Evolutionary conservation across 805 yeast genomes (phyloP), one percentile per base, ranked within the genome.

Genomic region (Saturnispora hagleri): DNA sequence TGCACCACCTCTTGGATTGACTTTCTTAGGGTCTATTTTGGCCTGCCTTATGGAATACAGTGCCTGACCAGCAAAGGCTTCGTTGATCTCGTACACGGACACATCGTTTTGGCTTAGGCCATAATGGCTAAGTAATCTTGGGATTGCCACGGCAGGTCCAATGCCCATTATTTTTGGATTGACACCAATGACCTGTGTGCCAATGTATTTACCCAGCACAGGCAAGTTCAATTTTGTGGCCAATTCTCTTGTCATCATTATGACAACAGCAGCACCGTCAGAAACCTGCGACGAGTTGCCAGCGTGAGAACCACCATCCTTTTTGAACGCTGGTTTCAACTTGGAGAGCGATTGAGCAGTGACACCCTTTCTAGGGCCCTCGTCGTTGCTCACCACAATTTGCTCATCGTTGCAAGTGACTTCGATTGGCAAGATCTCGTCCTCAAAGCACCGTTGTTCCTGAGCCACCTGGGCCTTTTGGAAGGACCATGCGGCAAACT

Each of bases 101-200:
- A 91, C 71, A 60, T 89, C 96, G 46, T 77, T 75, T 28, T 78
- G 73, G 6, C 74, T 69, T 54, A 90, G 67, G 6, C 59, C 59
- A 31, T 60, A 55, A 50, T 73, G 60, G 9, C 56, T 50, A 58
- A 91, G 77, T 18, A 88, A 83, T 51, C 77, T 79, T 55, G 99
- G 98, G 62, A 91, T 90, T 54, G 98, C 99, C 61, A 78, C 81
- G 27, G 96, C 97, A 53, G 99, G 99, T 43, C 98, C 99, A 61
- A 91, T 82, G 53, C 98, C 99, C 99, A 91, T 91, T 55, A 90
- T 80, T 70, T 89, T 95, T 22, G 97, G 97, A 51, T 97, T 96
- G 45, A 90, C 97, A 61, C 99, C 99, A 52, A 86, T 91, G 41
- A 82, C 73, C 59, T 84, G 79, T 62, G 87, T 82, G 60, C 82